phyloP scores from a whole-genome alignment of 257 asterid species.

The Solanum peruvianum region DNA sequence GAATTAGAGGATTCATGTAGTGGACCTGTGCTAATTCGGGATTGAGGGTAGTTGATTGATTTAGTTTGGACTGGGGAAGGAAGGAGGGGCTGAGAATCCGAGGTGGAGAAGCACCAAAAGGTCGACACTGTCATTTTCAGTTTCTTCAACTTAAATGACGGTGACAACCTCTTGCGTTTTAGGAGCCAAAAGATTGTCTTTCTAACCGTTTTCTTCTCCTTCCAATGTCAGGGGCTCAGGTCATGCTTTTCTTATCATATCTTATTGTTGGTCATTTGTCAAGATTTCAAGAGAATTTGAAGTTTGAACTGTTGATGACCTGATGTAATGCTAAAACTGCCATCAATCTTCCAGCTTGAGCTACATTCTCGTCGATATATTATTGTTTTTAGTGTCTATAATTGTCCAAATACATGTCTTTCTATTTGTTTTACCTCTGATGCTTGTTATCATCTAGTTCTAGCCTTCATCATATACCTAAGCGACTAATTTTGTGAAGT shows the following conservation, averaged over 20 bases:
- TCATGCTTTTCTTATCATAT: not conserved
- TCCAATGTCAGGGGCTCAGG: not conserved
- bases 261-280: not conserved
- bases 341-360: not conserved
- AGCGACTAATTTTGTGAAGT: not conserved
- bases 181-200: not conserved
- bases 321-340: not conserved
- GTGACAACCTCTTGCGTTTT: not conserved
- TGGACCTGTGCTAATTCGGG: not conserved
- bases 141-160: not conserved
- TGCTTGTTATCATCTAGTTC: not conserved
- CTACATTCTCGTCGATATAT: not conserved
- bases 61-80: not conserved
- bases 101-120: not conserved
- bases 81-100: not conserved
- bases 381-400: not conserved
- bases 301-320: no score
- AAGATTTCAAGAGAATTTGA: not conserved
- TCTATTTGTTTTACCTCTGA: not conserved
- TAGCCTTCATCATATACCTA: not conserved
- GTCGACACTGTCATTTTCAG: not conserved
- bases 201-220: not conserved
- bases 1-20: not conserved
- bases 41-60: not conserved
- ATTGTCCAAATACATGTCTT: not conserved